Percentiles rank a stretch among this genome's conserved stretches.
Conservation (phyloP, 352 stramenopile species). For the Peronosclerospora sorghi region DNA sequence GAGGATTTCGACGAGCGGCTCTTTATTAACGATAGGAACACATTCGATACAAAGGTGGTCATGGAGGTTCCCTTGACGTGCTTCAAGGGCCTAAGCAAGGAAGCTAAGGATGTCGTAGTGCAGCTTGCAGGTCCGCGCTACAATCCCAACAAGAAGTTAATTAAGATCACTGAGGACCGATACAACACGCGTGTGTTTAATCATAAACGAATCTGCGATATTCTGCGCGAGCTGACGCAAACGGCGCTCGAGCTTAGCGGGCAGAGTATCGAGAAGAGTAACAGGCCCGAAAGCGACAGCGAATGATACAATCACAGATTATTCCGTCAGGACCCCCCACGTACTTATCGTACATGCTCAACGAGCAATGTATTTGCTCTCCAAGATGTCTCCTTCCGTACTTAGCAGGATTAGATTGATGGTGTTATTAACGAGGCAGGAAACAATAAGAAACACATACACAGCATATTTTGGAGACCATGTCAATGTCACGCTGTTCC, state of each 20-base stretch:
- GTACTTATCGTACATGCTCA: too few species aligned
- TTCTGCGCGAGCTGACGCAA: conserved; percentile 64
- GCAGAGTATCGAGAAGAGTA: conserved; percentile 14
- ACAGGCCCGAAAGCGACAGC: conserved; percentile 8
- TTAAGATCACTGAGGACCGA: conserved; percentile 75
- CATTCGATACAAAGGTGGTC: conserved; percentile 69
- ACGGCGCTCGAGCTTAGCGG: conserved; percentile 53
- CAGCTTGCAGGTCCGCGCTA: conserved; percentile 67
- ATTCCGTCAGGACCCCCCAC: neutral
- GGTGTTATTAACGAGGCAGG: too few species aligned
- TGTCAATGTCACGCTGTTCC: too few species aligned
- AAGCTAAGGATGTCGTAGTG: conserved; percentile 42
- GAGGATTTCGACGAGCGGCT: conserved; percentile 78
- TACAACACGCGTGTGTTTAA: conserved; percentile 71
- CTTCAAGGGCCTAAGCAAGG: conserved; percentile 42
- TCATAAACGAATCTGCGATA: conserved; percentile 79
- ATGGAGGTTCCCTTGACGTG: conserved; percentile 68
- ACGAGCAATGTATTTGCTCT: too few species aligned
- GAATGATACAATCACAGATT: conserved; percentile 6
- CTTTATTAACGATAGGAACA: conserved; percentile 71
- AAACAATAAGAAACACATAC: too few species aligned
- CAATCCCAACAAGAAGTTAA: conserved; percentile 62
- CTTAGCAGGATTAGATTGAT: neutral
- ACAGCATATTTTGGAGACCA: too few species aligned
- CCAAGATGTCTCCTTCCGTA: too few species aligned